Conservation (phyloP, 768 basidiomycete genomes). For the Leucocoprinus birnbaumii region DNA sequence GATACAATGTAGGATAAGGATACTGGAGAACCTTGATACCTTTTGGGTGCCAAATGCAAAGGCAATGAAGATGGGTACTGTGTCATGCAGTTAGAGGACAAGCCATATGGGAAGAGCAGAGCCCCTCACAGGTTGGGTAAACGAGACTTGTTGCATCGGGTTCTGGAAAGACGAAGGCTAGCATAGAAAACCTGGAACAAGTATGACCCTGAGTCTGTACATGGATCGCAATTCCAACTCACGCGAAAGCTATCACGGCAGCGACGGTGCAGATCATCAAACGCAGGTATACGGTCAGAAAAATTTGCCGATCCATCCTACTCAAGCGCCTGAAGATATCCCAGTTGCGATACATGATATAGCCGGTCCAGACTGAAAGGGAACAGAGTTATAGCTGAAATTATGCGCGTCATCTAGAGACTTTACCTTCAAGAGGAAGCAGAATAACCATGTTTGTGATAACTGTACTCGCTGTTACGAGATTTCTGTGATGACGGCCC, state of each 20-base stretch:
- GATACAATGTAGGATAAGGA: background rate
- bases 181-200: background rate
- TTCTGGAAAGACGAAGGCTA: background rate
- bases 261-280: conserved; percentile 3
- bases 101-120: background rate
- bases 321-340: background rate
- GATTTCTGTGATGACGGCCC: background rate
- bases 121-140: conserved; percentile 2
- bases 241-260: conserved; percentile 2
- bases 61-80: conserved; percentile 11
- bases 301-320: background rate
- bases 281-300: conserved; percentile 2
- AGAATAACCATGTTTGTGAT: background rate
- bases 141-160: background rate
- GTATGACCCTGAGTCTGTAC: background rate
- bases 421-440: conserved; percentile 4
- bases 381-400: background rate
- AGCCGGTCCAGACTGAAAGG: conserved; percentile 6
- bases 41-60: conserved; percentile 12
- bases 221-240: background rate
- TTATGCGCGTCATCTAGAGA: background rate
- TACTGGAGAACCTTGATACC: background rate
- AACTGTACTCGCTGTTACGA: background rate
- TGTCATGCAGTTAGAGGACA: background rate
- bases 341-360: conserved; percentile 5